Evolutionary conservation across 768 basidiomycete species (phyloP).

Genomic region (Antrodiella citrinella): DNA sequence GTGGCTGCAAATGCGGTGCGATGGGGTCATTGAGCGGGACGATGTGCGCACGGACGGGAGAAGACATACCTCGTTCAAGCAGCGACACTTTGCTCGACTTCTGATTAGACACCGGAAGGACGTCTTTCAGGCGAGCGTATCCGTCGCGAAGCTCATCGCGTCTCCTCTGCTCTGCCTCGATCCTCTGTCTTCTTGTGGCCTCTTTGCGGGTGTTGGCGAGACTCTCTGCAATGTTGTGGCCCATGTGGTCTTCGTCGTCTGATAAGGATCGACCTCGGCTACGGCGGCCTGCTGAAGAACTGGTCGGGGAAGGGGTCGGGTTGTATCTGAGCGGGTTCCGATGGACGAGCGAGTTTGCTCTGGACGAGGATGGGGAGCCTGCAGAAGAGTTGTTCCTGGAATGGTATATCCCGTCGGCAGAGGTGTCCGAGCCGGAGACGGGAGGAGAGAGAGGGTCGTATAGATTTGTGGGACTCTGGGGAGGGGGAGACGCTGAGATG

Average conservation of each 20-base stretch:
- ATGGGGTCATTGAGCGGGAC: conserved; percentile 6
- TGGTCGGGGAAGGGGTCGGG: conserved; percentile 72
- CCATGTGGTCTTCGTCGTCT: conserved; percentile 66
- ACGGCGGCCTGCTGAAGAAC: conserved; percentile 62
- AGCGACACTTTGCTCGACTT: conserved; percentile 88
- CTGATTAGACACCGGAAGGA: conserved; percentile 80
- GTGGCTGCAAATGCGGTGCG: conserved; percentile 43
- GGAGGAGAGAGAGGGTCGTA: conserved; percentile 82
- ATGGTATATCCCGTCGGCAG: conserved; percentile 75
- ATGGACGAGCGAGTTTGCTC: conserved; percentile 71
- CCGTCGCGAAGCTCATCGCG: conserved; percentile 87
- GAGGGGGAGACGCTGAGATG: conserved; percentile 51
- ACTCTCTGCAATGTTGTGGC: conserved; percentile 57
- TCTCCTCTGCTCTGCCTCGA: conserved; percentile 85
- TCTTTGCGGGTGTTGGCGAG: conserved; percentile 76
- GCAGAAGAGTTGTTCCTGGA: conserved; percentile 59
- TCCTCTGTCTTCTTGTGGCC: conserved; percentile 75
- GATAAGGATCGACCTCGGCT: conserved; percentile 57
- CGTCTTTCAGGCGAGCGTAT: conserved; percentile 82
- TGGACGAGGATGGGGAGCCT: conserved; percentile 72
- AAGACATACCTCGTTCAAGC: conserved; percentile 71
- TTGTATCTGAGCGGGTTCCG: conserved; percentile 64
- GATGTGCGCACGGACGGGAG: conserved; percentile 1
- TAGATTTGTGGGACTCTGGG: conserved; percentile 69
- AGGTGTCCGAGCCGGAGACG: conserved; percentile 85